Base-by-base conservation (phyloP, 805 yeast species). In the Candida morakotiae region DNA sequence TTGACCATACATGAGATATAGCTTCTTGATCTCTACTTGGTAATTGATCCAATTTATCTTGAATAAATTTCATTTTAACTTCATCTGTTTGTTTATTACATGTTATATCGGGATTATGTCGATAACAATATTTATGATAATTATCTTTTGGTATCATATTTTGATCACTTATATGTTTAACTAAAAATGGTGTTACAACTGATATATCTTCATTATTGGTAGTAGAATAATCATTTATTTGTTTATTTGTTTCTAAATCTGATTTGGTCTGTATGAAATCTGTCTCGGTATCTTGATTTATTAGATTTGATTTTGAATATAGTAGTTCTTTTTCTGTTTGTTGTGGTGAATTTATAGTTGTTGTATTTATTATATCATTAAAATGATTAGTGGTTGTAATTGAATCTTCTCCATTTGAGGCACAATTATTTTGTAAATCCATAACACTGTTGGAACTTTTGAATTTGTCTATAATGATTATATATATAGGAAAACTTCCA, bases 41-140 rank as follows among this genome's bases (percentile, higher is more conserved):
- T 27, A 91, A 64, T 38, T 64, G 65, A 43, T 79, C 84, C 17
- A 82, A 53, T 31, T 63, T 59, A 13, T 55, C 44, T 54, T 86
- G 94, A 31, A 87, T 73, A 40, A 75, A 75, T 25, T 70, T 69
- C 82, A 85, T 75, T 49, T 77, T 75, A 26, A 56, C 55, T 39
- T 75, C 79, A 55, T 84, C 94, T 0, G 83, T 75, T 39, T 69
- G 71, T 42, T 81, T 81, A 54, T 81, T 81, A 52, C 87, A 78
- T 32, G 80, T 79, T 30, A 86, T 73, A 39, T 87, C 89, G 2
- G 98, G 98, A 53, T 91, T 87, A 60, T 91, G 98, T 37, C 98
- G 69, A 59, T 91, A 91, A 55, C 98, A 91, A 62, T 77, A 91
- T 46, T 73, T 73, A 48, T 79, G 83, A 52, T 71, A 75, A 48